Percentiles rank a stretch among this genome's conserved stretches.
phyloP scores from a whole-genome alignment of 2,329 filamentous ascomycete species.

The Thelonectria rubi region DNA sequence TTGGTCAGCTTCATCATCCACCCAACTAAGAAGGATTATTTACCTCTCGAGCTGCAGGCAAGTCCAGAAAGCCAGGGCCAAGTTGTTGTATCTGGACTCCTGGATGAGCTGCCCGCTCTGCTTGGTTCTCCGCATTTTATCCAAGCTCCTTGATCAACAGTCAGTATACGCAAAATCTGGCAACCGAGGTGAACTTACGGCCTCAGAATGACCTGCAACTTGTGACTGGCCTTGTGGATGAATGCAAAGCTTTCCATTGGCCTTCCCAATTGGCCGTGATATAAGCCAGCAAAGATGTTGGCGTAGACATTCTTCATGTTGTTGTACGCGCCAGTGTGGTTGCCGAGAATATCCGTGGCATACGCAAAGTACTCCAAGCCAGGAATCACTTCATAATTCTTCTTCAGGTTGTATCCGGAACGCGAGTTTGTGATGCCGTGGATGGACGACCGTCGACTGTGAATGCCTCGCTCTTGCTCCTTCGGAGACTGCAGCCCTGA shows the following conservation, averaged over 20 bases:
- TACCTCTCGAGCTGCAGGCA: slow-evolving; percentile 85
- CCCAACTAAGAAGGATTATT: too few relatives aligned
- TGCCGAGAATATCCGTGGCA: slow-evolving; percentile 86
- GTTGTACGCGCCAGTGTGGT: slow-evolving; percentile 79
- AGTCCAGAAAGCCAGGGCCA: slow-evolving; percentile 88
- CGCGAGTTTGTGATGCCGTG: slow-evolving; percentile 51
- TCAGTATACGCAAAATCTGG: background rate
- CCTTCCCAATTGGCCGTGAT: slow-evolving; percentile 86
- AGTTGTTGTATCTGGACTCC: slow-evolving; percentile 64
- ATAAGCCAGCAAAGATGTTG: slow-evolving; percentile 84
- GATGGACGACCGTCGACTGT: slow-evolving; percentile 62
- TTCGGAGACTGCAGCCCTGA: slow-evolving; percentile 62
- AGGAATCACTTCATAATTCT: slow-evolving; percentile 85
- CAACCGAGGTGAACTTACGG: slow-evolving; percentile 63
- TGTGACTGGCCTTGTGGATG: slow-evolving; percentile 65
- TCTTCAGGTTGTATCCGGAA: slow-evolving; percentile 47
- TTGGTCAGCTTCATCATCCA: too few relatives aligned
- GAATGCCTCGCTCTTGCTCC: slow-evolving; percentile 56
- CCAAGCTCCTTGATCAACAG: slow-evolving; percentile 53
- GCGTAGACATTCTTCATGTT: slow-evolving; percentile 87
- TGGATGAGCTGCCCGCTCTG: slow-evolving; percentile 50
- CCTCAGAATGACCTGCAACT: slow-evolving; percentile 77
- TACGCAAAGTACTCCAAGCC: slow-evolving; percentile 90
- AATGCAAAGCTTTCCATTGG: slow-evolving; percentile 83
- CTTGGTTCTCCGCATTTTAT: slow-evolving; percentile 56